Evolutionary conservation across 2,329 filamentous ascomycete species (phyloP).

Genomic region (Corynespora cassiicola): DNA sequence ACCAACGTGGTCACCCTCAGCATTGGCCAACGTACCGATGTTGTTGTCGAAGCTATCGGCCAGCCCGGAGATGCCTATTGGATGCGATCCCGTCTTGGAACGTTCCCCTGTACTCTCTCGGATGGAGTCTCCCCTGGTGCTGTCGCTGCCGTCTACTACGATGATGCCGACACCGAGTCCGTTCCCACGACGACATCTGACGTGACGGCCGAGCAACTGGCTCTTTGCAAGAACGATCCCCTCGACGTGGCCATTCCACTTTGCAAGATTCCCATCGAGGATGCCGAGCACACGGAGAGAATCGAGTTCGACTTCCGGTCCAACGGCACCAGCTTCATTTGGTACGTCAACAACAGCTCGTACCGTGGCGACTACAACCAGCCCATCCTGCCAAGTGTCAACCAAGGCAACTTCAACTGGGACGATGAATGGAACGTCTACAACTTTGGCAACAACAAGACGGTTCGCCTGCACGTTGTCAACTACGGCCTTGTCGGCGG

Average conservation of each 20-base stretch:
- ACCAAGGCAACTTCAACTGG: conserved; percentile 22
- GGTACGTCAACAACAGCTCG: conserved; percentile 29
- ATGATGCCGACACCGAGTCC: conserved; percentile 58
- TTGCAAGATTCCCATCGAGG: conserved; percentile 28
- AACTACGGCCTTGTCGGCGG: conserved; percentile 34
- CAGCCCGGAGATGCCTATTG: conserved; percentile 38
- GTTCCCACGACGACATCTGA: conserved; percentile 54
- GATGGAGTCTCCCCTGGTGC: conserved; percentile 25
- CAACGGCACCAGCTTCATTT: conserved; percentile 33
- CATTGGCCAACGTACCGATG: conserved; percentile 47
- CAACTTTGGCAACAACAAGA: conserved; percentile 47
- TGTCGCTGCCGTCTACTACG: conserved; percentile 69
- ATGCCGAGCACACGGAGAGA: conserved; percentile 23
- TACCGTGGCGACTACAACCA: conserved; percentile 35
- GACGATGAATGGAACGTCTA: conserved; percentile 43
- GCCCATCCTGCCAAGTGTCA: conserved; percentile 24
- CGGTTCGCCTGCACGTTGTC: conserved; percentile 48
- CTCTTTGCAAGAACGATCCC: conserved; percentile 24
- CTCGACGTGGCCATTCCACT: conserved; percentile 17
- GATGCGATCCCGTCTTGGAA: conserved; percentile 44
- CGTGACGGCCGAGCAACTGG: conserved; percentile 23
- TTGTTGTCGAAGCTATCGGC: conserved; percentile 38
- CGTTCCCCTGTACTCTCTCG: conserved; percentile 20
- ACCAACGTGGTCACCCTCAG: conserved; percentile 47
- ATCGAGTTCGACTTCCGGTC: conserved; percentile 28